A percentile compares a stretch with the other conserved stretches of the same genome.
Conservation (phyloP, 192 early-diverging fungal species). For the Spizellomyces punctatus region DNA sequence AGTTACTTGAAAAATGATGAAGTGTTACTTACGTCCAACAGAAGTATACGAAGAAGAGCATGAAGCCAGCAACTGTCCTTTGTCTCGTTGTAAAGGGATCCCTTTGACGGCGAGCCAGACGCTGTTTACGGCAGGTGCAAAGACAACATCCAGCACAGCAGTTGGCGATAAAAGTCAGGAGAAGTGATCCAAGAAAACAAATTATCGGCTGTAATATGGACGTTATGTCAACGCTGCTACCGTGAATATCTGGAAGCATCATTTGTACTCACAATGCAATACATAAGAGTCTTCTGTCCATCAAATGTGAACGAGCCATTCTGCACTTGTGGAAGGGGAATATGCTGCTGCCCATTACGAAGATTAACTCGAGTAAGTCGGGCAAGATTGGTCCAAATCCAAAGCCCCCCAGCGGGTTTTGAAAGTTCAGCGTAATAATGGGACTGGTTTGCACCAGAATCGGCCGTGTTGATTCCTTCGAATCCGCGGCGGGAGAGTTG, state of each 20-base stretch:
- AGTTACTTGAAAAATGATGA: background rate
- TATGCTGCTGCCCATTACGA: constrained; percentile 14
- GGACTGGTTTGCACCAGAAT: constrained; percentile 8
- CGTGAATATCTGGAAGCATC: background rate
- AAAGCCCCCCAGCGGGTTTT: constrained; percentile 16
- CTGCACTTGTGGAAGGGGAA: background rate
- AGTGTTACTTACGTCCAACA: constrained; percentile 24
- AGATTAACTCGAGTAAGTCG: constrained; percentile 13
- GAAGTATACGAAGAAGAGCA: constrained; percentile 22
- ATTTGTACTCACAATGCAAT: constrained; percentile 16
- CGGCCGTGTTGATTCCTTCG: constrained; percentile 17
- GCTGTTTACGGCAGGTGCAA: constrained; percentile 18
- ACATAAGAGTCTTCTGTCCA: constrained; percentile 9
- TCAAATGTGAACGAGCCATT: too few relatives aligned
- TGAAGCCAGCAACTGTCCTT: constrained; percentile 2
- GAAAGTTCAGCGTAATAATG: constrained; percentile 19
- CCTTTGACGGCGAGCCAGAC: constrained; percentile 29
- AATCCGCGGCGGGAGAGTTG: constrained; percentile 11
- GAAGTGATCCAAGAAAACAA: constrained; percentile 12
- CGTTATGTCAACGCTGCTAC: too few relatives aligned
- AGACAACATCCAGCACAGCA: constrained; percentile 27
- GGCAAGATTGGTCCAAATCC: constrained; percentile 31
- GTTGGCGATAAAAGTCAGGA: constrained; percentile 14
- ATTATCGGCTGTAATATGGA: constrained; percentile 15
- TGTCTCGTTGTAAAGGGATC: constrained; percentile 31